Evolutionary conservation across 441 rosid genomes (phyloP).

Genomic region (Erodium chrysanthum): DNA sequence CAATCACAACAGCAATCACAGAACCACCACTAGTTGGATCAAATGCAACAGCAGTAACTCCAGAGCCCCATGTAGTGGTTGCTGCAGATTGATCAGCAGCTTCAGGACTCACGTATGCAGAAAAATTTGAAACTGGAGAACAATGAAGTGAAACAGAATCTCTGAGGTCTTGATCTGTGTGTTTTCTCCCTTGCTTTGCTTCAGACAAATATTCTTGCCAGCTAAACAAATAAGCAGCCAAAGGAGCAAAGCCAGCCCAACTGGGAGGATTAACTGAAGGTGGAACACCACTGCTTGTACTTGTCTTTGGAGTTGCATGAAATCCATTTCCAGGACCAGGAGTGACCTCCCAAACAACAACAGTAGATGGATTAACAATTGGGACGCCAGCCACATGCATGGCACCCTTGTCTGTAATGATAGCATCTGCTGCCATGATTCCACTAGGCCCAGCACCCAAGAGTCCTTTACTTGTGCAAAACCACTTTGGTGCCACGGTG

Average conservation of each 20-base stretch:
- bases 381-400: constrained; percentile 99
- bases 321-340: constrained; percentile 95
- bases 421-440: constrained; percentile 99
- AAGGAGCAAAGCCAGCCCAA: constrained; percentile 96
- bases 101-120: constrained; percentile 98
- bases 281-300: constrained; percentile 55
- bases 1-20: constrained; percentile 94
- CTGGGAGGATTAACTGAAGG: constrained; percentile 82
- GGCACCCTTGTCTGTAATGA: constrained; percentile 91
- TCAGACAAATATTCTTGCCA: constrained; percentile 95
- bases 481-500: constrained; percentile 67
- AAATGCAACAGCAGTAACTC: constrained; percentile 98
- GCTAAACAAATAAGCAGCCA: constrained; percentile 89
- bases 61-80: constrained; percentile 99
- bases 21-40: constrained; percentile 99
- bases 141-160: constrained; percentile 73
- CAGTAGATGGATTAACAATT: constrained; percentile 94
- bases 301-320: constrained; percentile 62
- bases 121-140: constrained; percentile 96
- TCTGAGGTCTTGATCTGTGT: constrained; percentile 52
- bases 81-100: constrained; percentile 96
- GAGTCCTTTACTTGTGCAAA: constrained; percentile 89
- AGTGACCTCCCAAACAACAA: constrained; percentile 99
- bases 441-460: constrained; percentile 99
- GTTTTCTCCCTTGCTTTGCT: constrained; percentile 64